Percentiles rank a stretch among this genome's conserved stretches.
Conservation (phyloP, 2,329 filamentous ascomycete genomes). For the Colletotrichum acutatum region DNA sequence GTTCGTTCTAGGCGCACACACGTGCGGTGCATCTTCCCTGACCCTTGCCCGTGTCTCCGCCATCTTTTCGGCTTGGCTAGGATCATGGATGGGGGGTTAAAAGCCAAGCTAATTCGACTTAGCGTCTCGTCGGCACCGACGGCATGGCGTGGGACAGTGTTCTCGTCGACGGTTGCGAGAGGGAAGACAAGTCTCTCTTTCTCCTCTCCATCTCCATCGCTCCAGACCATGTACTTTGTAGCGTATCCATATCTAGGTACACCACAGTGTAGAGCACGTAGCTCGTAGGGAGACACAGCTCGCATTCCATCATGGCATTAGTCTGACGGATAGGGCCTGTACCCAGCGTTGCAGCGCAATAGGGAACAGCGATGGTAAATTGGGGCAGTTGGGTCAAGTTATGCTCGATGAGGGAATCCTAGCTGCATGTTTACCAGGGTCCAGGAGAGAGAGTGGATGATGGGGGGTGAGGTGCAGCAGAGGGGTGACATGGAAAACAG, state of each 20-base stretch:
- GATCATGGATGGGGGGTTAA: conserved; percentile 6
- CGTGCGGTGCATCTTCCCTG: conserved; percentile 31
- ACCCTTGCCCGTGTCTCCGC: conserved; percentile 31
- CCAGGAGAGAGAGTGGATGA: conserved; percentile 4
- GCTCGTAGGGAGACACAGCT: conserved; percentile 22
- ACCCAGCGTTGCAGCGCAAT: conserved; percentile 29
- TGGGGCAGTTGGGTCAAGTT: conserved; percentile 28
- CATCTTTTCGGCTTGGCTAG: conserved; percentile 26
- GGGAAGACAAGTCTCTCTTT: neutral
- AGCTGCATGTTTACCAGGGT: conserved; percentile 31
- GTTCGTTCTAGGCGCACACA: conserved; percentile 38
- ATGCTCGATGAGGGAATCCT: conserved; percentile 36
- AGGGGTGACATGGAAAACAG: conserved; percentile 3
- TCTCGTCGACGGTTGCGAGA: conserved; percentile 23
- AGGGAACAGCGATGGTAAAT: conserved; percentile 34
- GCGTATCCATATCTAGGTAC: too few species aligned
- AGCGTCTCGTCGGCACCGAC: conserved; percentile 33
- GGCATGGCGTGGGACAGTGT: conserved; percentile 32
- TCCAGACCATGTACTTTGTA: neutral
- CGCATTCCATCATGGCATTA: conserved; percentile 27
- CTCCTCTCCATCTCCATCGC: too few species aligned
- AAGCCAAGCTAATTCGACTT: conserved; percentile 24
- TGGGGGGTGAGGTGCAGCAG: conserved; percentile 17
- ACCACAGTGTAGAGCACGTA: conserved; percentile 10
- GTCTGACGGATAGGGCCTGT: conserved; percentile 34